Evolutionary conservation across 2,329 filamentous ascomycete species (phyloP).

Genomic region (Colletotrichum tropicicola): DNA sequence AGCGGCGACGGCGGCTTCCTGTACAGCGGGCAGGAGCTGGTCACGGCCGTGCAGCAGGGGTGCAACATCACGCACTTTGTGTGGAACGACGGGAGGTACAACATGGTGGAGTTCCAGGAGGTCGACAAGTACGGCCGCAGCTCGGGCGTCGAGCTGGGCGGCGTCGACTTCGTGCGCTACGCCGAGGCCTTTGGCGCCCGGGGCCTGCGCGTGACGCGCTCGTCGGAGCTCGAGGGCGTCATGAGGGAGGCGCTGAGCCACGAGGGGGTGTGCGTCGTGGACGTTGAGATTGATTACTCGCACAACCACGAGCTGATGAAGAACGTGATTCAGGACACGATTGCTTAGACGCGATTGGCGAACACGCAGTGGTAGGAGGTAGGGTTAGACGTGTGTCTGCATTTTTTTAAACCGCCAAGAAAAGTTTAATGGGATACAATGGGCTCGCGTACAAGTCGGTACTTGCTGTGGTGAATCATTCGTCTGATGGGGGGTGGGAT

Average conservation of each 20-base stretch:
- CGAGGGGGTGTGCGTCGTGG: conserved; percentile 53
- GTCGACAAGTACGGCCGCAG: conserved; percentile 57
- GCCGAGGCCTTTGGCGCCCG: conserved; percentile 56
- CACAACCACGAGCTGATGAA: conserved; percentile 49
- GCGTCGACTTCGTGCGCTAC: conserved; percentile 56
- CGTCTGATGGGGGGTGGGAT: background rate
- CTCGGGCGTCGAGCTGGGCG: conserved; percentile 52
- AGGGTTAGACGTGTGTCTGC: background rate
- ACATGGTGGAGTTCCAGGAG: conserved; percentile 62
- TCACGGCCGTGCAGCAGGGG: conserved; percentile 53
- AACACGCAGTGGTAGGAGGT: background rate
- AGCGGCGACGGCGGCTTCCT: conserved; percentile 59
- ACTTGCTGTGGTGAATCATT: too few species aligned
- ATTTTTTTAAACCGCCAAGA: too few species aligned
- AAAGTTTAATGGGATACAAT: too few species aligned
- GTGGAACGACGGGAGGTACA: conserved; percentile 59
- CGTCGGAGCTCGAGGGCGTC: conserved; percentile 49
- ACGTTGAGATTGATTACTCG: conserved; percentile 55
- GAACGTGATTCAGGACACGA: conserved; percentile 43
- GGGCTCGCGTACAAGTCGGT: too few species aligned
- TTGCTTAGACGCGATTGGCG: conserved; percentile 20
- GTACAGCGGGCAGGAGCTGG: conserved; percentile 55
- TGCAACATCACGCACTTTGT: conserved; percentile 60
- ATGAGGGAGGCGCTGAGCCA: conserved; percentile 52
- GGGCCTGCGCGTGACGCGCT: conserved; percentile 49